phyloP scores from a whole-genome alignment of 805 yeast genomes.

The Zygotorulaspora danielsina region DNA sequence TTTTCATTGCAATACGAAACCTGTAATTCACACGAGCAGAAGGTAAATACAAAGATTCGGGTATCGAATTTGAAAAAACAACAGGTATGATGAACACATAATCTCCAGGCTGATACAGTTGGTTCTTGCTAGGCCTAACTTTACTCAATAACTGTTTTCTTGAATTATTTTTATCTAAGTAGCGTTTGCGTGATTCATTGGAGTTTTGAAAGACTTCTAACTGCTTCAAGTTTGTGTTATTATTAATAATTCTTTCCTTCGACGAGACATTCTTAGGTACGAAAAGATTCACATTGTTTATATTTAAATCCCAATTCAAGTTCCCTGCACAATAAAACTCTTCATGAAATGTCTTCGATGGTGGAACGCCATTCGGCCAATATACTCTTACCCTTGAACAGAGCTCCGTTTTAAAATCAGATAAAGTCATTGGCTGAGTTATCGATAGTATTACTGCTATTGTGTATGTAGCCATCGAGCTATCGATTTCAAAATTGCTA shows the following conservation, averaged over 20 bases:
- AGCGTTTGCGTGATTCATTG: slow-evolving; percentile 12
- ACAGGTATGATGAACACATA: slow-evolving; percentile 66
- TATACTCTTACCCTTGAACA: slow-evolving; percentile 42
- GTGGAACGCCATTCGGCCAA: slow-evolving; percentile 55
- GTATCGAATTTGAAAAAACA: slow-evolving; percentile 55
- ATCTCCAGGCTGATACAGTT: slow-evolving; percentile 52
- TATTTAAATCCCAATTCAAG: slow-evolving; percentile 43
- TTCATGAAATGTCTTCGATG: slow-evolving; percentile 40
- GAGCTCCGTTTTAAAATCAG: slow-evolving; percentile 41
- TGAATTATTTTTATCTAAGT: slow-evolving; percentile 20
- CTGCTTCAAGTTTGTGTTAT: slow-evolving; percentile 17
- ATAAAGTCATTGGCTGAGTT: slow-evolving; percentile 38
- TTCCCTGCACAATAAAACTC: slow-evolving; percentile 49
- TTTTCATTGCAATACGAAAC: slow-evolving; percentile 19
- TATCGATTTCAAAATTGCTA: slow-evolving; percentile 16
- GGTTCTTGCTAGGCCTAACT: slow-evolving; percentile 6
- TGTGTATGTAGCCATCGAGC: slow-evolving; percentile 43
- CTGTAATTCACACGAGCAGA: slow-evolving; percentile 32
- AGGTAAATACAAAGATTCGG: slow-evolving; percentile 44
- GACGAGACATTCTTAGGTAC: slow-evolving; percentile 31
- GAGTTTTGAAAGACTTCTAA: slow-evolving; percentile 22
- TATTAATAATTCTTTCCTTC: slow-evolving; percentile 23
- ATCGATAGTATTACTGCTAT: slow-evolving; percentile 49
- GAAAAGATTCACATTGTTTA: slow-evolving; percentile 44
- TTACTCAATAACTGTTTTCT: slow-evolving; percentile 13